Evolutionary conservation across 2,329 filamentous ascomycete genomes (phyloP).

Genomic region (Mycosphaerella arachidis): DNA sequence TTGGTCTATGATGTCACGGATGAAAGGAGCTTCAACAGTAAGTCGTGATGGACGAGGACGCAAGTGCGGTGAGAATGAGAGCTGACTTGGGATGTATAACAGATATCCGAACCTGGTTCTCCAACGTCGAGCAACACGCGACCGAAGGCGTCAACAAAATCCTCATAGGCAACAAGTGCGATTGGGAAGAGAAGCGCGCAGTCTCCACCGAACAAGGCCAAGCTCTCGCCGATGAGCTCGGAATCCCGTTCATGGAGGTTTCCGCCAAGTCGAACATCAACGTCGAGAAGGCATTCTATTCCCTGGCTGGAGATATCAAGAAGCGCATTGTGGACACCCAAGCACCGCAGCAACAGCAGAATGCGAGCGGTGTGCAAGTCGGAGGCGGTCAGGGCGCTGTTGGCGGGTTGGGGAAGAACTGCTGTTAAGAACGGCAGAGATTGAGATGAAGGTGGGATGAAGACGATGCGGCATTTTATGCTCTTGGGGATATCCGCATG

Average conservation of each 20-base stretch:
- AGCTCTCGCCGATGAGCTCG: constrained; percentile 87
- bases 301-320: constrained; percentile 93
- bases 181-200: constrained; percentile 98
- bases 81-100: constrained; percentile 9
- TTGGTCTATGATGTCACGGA: constrained; percentile 98
- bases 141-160: constrained; percentile 99
- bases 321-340: constrained; percentile 88
- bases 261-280: constrained; percentile 99
- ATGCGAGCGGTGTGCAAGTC: constrained; percentile 29
- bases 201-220: constrained; percentile 92
- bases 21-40: constrained; percentile 92
- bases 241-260: constrained; percentile 97
- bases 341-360: constrained; percentile 72
- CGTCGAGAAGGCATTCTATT: constrained; percentile 98
- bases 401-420: constrained; percentile 43
- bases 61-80: neutral
- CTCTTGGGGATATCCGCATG: neutral
- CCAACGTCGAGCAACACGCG: constrained; percentile 96
- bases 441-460: neutral
- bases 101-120: constrained; percentile 99
- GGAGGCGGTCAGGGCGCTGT: constrained; percentile 25
- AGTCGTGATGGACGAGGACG: constrained; percentile 32
- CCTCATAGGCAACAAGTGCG: constrained; percentile 98
- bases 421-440: constrained; percentile 58
- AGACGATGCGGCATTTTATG: neutral